These are phyloP conservation scores for Phellinidium pouzarii DNA, from an alignment of 1,284 basidiomycete species.

Conservation along the genomic window DNA sequence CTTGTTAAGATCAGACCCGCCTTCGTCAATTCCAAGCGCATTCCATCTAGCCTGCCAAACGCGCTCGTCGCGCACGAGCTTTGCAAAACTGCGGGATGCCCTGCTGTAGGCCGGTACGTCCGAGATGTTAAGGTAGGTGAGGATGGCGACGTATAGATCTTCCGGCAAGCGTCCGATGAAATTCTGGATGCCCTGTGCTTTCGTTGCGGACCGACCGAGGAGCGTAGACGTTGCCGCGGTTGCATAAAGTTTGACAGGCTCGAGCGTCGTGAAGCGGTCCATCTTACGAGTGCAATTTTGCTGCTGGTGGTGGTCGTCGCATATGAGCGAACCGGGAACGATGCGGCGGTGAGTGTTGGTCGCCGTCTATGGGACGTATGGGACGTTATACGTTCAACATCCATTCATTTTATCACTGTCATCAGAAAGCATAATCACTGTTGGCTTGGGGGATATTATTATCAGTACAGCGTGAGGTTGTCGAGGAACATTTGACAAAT, in stretches of 20 bases:
- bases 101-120: slow-evolving; percentile 74
- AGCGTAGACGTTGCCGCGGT: slow-evolving; percentile 20
- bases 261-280: slow-evolving; percentile 74
- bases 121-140: slow-evolving; percentile 67
- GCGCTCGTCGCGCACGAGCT: slow-evolving; percentile 60
- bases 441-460: too few relatives aligned
- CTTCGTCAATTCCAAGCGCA: slow-evolving; percentile 46
- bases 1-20: slow-evolving; percentile 31
- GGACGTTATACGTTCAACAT: too few relatives aligned
- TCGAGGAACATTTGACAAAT: too few relatives aligned
- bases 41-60: slow-evolving; percentile 72
- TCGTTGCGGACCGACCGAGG: slow-evolving; percentile 11
- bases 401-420: too few relatives aligned
- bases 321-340: not conserved
- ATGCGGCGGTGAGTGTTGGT: not conserved
- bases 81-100: slow-evolving; percentile 55
- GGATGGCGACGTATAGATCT: slow-evolving; percentile 67
- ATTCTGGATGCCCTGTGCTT: slow-evolving; percentile 27
- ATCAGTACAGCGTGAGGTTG: too few relatives aligned
- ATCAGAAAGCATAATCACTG: too few relatives aligned
- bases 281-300: slow-evolving; percentile 32
- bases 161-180: slow-evolving; percentile 74
- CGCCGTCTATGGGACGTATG: too few relatives aligned
- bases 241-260: slow-evolving; percentile 65
- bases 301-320: not conserved